Base-by-base conservation (phyloP, 2,329 filamentous ascomycete genomes). In the Fusarium nurragi region DNA sequence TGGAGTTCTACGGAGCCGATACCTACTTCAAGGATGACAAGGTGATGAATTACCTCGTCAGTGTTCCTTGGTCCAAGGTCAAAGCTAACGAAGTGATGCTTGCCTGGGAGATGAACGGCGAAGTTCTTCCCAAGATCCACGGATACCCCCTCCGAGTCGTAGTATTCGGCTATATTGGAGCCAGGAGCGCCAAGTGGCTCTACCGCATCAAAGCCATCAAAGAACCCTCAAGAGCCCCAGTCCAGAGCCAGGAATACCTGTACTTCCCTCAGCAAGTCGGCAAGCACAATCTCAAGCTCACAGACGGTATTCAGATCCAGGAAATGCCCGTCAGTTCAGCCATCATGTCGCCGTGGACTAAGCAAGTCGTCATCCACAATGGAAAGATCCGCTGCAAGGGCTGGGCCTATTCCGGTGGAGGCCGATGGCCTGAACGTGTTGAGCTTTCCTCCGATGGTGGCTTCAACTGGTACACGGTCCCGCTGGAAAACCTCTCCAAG, bases 51-150 rank as follows among this genome's bases (percentile, higher is more conserved):
- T 92, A 91, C 67, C 79, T 84, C 19, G 87, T 91, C 44, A 86
- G 82, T 14, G 86, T 91, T 0, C 89, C 90, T 0, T 88, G 83
- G 79, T 82, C 83, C 8, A 92, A 92, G 74, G 88, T 90, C 43
- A 88, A 87, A 65, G 77, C 81, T 10, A 84, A 89, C 63, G 87
- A 91, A 69, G 89, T 91, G 0, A 78, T 91, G 46, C 79, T 91
- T 0, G 86, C 85, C 0, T 91, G 88, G 87, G 86, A 90, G 69
- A 91, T 91, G 89, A 91, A 91, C 64, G 88, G 85, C 6, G 78
- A 89, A 60, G 80, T 81, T 0, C 77, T 91, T 0, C 89, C 88
- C 0, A 81, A 79, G 12, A 90, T 90, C 57, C 89, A 91, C 59
- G 89, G 89, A 0, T 88, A 80, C 22, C 89, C 89, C 0, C 76